A percentile compares a stretch with the other conserved stretches of the same genome.
Conservation (phyloP, 2,329 filamentous ascomycete species). For the Fusarium circinatum region DNA sequence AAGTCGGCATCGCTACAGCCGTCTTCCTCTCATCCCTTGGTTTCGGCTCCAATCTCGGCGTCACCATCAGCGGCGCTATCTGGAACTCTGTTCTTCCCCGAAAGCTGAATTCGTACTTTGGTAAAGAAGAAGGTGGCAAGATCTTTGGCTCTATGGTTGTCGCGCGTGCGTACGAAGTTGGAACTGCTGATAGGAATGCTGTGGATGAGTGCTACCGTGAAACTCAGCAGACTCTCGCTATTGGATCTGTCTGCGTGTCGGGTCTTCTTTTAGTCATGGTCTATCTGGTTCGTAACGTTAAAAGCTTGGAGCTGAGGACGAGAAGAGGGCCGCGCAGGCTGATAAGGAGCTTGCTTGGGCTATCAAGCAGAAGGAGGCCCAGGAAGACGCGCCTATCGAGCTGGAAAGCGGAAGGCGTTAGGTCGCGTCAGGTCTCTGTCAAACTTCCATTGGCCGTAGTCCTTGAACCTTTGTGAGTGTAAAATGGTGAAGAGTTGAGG, state of each 20-base stretch:
- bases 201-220: slow-evolving; percentile 26
- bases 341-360: slow-evolving; percentile 34
- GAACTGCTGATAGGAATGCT: slow-evolving; percentile 2
- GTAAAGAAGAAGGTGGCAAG: background rate
- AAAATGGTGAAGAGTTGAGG: background rate
- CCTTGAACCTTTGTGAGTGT: background rate
- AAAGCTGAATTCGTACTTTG: slow-evolving; percentile 18
- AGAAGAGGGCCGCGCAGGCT: slow-evolving; percentile 21
- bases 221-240: slow-evolving; percentile 29
- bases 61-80: slow-evolving; percentile 27
- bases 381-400: background rate
- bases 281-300: slow-evolving; percentile 13
- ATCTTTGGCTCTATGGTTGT: slow-evolving; percentile 31
- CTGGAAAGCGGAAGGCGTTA: slow-evolving; percentile 5
- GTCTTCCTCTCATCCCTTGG: slow-evolving; percentile 30
- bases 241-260: slow-evolving; percentile 25
- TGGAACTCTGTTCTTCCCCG: slow-evolving; percentile 31
- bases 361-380: slow-evolving; percentile 18
- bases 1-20: slow-evolving; percentile 25
- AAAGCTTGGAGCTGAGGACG: slow-evolving; percentile 24
- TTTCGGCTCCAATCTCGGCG: slow-evolving; percentile 28
- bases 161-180: slow-evolving; percentile 10
- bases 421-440: accelerated
- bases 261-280: slow-evolving; percentile 4
- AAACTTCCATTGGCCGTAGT: background rate